Evolutionary conservation across 345 rosid genomes (phyloP).

Genomic region (Brassica napus): DNA sequence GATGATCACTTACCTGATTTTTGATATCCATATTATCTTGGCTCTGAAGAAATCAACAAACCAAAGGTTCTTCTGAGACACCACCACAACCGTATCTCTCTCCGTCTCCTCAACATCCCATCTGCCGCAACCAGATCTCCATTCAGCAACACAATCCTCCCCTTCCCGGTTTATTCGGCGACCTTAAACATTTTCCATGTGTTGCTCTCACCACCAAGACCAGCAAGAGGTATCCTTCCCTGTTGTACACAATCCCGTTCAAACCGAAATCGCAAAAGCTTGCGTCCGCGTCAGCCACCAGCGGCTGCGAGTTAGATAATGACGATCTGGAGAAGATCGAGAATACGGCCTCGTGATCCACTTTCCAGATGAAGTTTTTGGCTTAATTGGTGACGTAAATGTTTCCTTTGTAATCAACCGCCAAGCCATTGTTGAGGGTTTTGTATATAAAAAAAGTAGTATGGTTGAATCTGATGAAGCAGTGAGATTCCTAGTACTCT

Average conservation of each 20-base stretch:
- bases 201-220: not conserved
- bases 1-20: no score
- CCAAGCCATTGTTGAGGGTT: slow-evolving; percentile 51
- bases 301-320: slow-evolving; percentile 47
- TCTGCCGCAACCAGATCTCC: not conserved
- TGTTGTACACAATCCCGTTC: not conserved
- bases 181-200: not conserved
- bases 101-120: not conserved
- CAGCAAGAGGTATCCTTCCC: not conserved
- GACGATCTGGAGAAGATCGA: slow-evolving; percentile 71
- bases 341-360: slow-evolving; percentile 55
- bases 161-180: not conserved
- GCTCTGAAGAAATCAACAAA: not conserved
- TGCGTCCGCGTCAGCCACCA: slow-evolving; percentile 37
- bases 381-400: slow-evolving; percentile 81
- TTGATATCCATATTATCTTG: not conserved
- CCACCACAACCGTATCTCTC: not conserved
- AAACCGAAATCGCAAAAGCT: not conserved
- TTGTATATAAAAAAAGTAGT: no score
- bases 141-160: not conserved
- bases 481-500: not conserved
- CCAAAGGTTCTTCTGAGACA: not conserved
- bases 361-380: slow-evolving; percentile 85
- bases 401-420: slow-evolving; percentile 68
- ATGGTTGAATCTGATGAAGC: not conserved